Conservation (phyloP, 345 rosid genomes). For the Moringa oleifera region DNA sequence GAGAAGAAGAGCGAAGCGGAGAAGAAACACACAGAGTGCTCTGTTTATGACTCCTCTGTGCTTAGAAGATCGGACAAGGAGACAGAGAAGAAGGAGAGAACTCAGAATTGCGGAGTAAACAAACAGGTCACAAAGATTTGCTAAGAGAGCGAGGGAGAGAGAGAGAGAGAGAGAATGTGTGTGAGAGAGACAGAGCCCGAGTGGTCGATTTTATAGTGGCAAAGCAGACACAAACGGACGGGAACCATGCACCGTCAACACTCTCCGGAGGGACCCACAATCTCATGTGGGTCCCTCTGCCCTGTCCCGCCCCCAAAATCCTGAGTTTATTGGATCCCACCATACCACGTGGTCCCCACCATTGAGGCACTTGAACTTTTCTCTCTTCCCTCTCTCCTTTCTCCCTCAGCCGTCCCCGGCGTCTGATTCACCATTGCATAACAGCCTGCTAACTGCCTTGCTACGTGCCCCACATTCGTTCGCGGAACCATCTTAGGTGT, state of each 20-base stretch:
- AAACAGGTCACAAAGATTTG: constrained; percentile 1
- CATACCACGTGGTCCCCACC: constrained; percentile 7
- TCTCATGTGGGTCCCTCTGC: background rate
- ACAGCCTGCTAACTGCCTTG: background rate
- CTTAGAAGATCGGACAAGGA: background rate
- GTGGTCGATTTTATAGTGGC: constrained; percentile 23
- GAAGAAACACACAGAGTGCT: constrained; percentile 11
- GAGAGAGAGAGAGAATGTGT: constrained; percentile 5
- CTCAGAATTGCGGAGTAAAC: background rate
- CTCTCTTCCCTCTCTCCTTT: no score
- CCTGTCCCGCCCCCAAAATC: constrained; percentile 6
- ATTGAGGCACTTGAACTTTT: background rate
- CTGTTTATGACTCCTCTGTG: background rate
- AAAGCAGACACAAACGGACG: constrained; percentile 23
- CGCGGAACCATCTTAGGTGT: constrained; percentile 8
- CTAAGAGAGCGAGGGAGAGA: background rate
- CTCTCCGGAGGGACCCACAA: constrained; percentile 5
- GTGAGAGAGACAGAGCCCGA: constrained; percentile 20
- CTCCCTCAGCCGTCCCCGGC: constrained; percentile 13
- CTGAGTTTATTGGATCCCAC: constrained; percentile 7
- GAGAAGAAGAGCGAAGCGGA: background rate
- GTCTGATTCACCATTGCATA: constrained; percentile 5
- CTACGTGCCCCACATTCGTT: constrained; percentile 22
- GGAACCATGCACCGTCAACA: background rate
- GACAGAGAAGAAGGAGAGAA: background rate